Evolutionary conservation across 257 asterid genomes (phyloP).

Genomic region (Solanum bulbocastanum): DNA sequence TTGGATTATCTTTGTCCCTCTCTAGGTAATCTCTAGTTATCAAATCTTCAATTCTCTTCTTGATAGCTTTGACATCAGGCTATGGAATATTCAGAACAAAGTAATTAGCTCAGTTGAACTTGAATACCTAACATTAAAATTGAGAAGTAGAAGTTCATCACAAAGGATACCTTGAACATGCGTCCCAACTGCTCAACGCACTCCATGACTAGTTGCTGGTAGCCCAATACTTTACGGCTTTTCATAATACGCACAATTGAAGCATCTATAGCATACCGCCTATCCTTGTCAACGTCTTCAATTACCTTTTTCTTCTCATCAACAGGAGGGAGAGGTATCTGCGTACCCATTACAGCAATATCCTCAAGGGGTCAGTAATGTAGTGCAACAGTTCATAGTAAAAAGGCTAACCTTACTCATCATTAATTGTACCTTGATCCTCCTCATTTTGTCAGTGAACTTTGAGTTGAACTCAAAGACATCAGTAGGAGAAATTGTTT

Average conservation of each 20-base stretch:
- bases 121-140: background rate
- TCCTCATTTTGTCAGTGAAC: slow-evolving; percentile 92
- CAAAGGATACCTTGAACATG: slow-evolving; percentile 75
- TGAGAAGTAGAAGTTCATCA: background rate
- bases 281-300: slow-evolving; percentile 97
- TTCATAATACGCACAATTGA: slow-evolving; percentile 98
- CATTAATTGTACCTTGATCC: slow-evolving; percentile 64
- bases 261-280: slow-evolving; percentile 96
- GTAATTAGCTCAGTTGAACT: background rate
- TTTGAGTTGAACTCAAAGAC: slow-evolving; percentile 83
- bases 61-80: slow-evolving; percentile 98
- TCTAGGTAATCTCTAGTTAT: slow-evolving; percentile 91
- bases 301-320: slow-evolving; percentile 96
- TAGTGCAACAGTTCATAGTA: background rate
- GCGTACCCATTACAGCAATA: slow-evolving; percentile 7
- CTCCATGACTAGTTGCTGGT: slow-evolving; percentile 93
- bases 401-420: background rate
- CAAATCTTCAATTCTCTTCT: slow-evolving; percentile 94
- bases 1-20: slow-evolving; percentile 90
- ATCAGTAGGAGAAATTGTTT: slow-evolving; percentile 70
- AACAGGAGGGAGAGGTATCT: slow-evolving; percentile 98
- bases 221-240: slow-evolving; percentile 89
- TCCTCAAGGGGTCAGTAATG: background rate
- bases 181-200: slow-evolving; percentile 95
- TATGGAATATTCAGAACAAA: slow-evolving; percentile 5